Conservation (phyloP, 2,329 filamentous ascomycete species). For the Colletotrichum sp. region DNA sequence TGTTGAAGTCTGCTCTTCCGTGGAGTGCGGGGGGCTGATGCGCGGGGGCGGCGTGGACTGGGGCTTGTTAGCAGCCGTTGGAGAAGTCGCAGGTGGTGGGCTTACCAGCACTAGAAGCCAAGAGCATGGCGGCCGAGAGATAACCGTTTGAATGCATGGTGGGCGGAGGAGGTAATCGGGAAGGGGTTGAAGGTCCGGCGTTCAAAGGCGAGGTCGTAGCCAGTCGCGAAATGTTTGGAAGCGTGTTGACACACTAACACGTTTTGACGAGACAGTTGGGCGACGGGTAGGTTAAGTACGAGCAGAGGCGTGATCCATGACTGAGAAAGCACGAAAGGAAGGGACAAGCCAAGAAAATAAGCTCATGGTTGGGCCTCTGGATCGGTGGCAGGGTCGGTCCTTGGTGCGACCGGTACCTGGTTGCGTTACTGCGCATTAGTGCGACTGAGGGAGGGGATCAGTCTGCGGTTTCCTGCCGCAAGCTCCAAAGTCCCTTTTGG, state of each 20-base stretch:
- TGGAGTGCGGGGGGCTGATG: not conserved
- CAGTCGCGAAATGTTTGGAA: not conserved
- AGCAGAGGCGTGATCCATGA: not conserved
- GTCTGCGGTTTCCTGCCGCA: not conserved
- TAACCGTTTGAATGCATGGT: slow-evolving; percentile 1
- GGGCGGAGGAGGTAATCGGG: not conserved
- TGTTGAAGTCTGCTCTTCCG: slow-evolving; percentile 6
- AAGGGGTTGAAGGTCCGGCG: not conserved
- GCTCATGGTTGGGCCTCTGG: not conserved
- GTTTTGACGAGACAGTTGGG: not conserved
- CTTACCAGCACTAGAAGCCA: slow-evolving; percentile 14
- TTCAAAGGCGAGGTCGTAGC: not conserved
- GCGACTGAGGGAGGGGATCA: not conserved
- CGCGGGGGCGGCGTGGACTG: slow-evolving; percentile 18
- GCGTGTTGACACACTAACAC: not conserved
- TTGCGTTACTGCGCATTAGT: not conserved
- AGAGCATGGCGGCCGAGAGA: slow-evolving; percentile 5
- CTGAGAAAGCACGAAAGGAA: not conserved
- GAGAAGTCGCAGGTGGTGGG: not conserved
- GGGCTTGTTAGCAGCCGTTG: not conserved
- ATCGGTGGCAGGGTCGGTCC: not conserved
- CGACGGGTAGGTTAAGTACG: not conserved
- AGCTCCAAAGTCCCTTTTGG: not conserved
- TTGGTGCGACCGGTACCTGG: not conserved
- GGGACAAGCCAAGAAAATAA: not conserved